Conservation (phyloP, 2,329 filamentous ascomycete species). For the Pseudogymnoascus sp. region DNA sequence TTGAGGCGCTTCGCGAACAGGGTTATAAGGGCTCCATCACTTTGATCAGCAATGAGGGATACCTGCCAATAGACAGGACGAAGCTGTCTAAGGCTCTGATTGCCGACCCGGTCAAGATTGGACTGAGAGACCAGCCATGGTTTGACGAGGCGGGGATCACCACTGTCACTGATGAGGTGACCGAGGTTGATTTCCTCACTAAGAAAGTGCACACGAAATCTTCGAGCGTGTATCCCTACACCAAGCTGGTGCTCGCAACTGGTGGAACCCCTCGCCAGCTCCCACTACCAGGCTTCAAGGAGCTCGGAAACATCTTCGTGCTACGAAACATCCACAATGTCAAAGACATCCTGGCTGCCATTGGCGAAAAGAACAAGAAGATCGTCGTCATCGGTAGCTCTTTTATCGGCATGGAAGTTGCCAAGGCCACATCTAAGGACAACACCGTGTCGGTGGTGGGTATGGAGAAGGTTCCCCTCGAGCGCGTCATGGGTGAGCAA, state of each 20-base stretch:
- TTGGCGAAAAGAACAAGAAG: constrained; percentile 81
- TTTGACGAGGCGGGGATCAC: constrained; percentile 58
- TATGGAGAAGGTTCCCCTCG: constrained; percentile 78
- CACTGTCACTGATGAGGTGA: constrained; percentile 59
- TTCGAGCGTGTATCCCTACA: constrained; percentile 67
- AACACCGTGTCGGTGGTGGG: constrained; percentile 84
- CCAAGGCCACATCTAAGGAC: constrained; percentile 69
- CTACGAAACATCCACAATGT: constrained; percentile 72
- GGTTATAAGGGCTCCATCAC: constrained; percentile 77
- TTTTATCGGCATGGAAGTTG: constrained; percentile 98
- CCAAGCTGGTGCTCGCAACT: constrained; percentile 83
- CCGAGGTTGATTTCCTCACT: constrained; percentile 64
- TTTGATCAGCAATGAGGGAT: constrained; percentile 75
- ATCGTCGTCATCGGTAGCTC: constrained; percentile 87
- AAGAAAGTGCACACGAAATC: constrained; percentile 70
- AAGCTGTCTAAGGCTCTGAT: constrained; percentile 94
- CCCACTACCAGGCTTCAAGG: constrained; percentile 78
- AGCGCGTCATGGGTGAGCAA: constrained; percentile 74
- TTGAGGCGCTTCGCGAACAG: constrained; percentile 75
- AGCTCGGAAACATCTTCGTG: constrained; percentile 78
- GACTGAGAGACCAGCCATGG: constrained; percentile 69
- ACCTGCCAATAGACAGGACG: constrained; percentile 83
- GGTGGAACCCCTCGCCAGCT: constrained; percentile 71
- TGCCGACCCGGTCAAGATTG: constrained; percentile 70
- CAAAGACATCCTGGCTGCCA: constrained; percentile 68